Evolutionary conservation across 2,329 filamentous ascomycete genomes (phyloP).

Genomic region (Ophiostoma australiae): DNA sequence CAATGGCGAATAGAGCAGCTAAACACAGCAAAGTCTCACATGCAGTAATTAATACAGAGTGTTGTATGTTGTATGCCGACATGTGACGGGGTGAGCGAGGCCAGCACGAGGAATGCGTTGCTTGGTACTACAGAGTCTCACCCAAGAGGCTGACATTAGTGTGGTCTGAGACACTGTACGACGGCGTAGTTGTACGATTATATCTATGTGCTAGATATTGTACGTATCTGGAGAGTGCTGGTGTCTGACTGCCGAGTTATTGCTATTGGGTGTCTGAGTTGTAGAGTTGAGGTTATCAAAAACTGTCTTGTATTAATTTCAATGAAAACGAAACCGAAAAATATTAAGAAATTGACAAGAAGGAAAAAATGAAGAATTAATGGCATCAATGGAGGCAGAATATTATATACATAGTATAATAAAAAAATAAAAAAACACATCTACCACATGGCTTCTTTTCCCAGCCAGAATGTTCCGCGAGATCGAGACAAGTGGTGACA

Average conservation of each 20-base stretch:
- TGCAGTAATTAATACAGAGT: not conserved
- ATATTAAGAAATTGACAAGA: not conserved
- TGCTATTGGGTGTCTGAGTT: not conserved
- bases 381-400: not conserved
- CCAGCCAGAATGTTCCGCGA: not conserved
- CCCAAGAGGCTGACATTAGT: not conserved
- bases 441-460: not conserved
- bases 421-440: not conserved
- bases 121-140: not conserved
- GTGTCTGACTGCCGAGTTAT: not conserved
- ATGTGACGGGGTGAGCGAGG: not conserved
- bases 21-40: not conserved
- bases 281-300: not conserved
- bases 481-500: not conserved
- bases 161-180: not conserved
- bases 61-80: no score
- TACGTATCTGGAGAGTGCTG: no score
- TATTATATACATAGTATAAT: not conserved
- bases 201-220: no score
- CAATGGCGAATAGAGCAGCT: not conserved
- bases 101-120: constrained; percentile 10
- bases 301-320: not conserved
- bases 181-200: not conserved
- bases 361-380: not conserved
- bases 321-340: no score